phyloP scores from a whole-genome alignment of 2,329 filamentous ascomycete genomes.

The Trichoderma atroviride region DNA sequence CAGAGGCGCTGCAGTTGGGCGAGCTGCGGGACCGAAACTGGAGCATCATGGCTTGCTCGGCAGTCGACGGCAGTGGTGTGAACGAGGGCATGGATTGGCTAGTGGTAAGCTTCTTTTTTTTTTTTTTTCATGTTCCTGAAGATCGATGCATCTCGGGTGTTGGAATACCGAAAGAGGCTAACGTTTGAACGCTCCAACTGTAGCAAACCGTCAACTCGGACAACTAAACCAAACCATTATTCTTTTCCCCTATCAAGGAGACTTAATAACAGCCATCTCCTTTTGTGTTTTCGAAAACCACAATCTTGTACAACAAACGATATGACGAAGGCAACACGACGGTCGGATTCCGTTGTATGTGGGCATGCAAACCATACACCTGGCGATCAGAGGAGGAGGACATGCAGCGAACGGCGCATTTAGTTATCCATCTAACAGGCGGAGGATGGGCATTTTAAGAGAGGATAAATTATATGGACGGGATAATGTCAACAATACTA shows the following conservation, averaged over 20 bases:
- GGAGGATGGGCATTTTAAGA: background rate
- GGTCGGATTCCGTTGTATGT: conserved; percentile 36
- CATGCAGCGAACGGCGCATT: conserved; percentile 9
- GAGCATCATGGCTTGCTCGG: conserved; percentile 98
- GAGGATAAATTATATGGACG: background rate
- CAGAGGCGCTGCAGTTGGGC: conserved; percentile 84
- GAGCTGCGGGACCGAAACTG: conserved; percentile 96
- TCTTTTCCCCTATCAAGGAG: conserved; percentile 23
- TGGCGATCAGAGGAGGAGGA: conserved; percentile 25
- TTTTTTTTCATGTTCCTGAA: background rate
- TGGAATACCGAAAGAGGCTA: conserved; percentile 3
- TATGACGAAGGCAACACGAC: conserved; percentile 37
- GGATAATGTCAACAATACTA: conserved; percentile 28
- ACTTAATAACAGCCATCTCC: background rate
- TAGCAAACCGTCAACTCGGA: conserved; percentile 45
- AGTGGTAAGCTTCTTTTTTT: conserved; percentile 62
- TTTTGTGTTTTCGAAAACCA: conserved; percentile 27
- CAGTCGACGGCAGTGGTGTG: conserved; percentile 91
- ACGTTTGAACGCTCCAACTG: background rate
- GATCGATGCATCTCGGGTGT: background rate
- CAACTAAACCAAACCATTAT: conserved; percentile 29
- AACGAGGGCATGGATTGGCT: conserved; percentile 99
- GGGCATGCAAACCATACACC: conserved; percentile 35
- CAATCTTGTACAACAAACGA: conserved; percentile 40
- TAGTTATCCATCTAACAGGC: conserved; percentile 22